Base-by-base conservation (phyloP, 352 stramenopile genomes). In the Globisporangium barbulae region DNA sequence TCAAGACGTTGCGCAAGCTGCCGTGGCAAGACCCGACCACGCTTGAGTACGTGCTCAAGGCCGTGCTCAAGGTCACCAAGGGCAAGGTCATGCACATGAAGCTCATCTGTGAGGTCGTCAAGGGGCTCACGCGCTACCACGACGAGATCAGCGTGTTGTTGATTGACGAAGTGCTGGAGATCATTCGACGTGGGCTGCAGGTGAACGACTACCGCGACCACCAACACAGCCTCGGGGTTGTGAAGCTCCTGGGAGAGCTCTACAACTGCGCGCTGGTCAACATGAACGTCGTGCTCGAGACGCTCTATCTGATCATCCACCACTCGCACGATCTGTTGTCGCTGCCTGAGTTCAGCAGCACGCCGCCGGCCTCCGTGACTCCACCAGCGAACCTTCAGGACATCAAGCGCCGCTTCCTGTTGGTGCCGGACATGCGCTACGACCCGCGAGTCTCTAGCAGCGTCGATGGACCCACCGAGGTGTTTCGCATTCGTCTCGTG, bases 291-390 rank as follows among this genome's bases (percentile, higher is more conserved):
- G 74, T 99, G 49, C 85, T 99, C 47, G 93, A 98, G 49, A 91
- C 91, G 59, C 75, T 99, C 13, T 97, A 98, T 67, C 76, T 97
- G 37, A 78, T 99, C 35, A 82, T 99, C 53, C 92, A 99, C 66
- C 90, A 98, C 71, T 97, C 94, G 39, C 97, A 99, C 63, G 91
- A 98, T 55, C 85, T 99, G 59, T 73, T 90, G 41, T 78, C 60
- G 17, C 63, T 91, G 9, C 78, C 82, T 0, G 77, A 89, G 61
- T 93, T 88, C 45, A 75, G 65, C 25, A 61, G 71, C 17, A 71
- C 70, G 21, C 54, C 77, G 2, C 64, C 66, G 0, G 15, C 69
- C 5, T 13, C 45, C 37, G 13, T 52, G 44, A 39, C 49, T 13
- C 7, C 41, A 33, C 19, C 47, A 52, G 53, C 69, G 10, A 79